Conservation (phyloP, 208 protist genomes). For the Trypanosoma cruzi region DNA sequence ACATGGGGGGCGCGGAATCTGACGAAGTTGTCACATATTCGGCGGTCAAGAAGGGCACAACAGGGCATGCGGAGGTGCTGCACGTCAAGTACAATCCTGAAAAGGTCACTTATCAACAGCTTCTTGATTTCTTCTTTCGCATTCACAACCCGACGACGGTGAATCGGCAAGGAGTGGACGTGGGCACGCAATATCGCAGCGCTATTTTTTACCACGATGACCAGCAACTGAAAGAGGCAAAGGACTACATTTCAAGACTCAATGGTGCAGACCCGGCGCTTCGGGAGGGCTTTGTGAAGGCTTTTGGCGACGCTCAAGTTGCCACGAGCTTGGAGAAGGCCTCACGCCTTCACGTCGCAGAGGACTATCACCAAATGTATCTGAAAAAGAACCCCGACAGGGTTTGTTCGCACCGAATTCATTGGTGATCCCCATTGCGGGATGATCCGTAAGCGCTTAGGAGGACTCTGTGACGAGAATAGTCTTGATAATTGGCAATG, state of each 20-base stretch:
- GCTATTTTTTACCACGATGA: constrained; percentile 92
- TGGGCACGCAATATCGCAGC: constrained; percentile 95
- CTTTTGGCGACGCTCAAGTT: constrained; percentile 60
- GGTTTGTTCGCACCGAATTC: constrained; percentile 83
- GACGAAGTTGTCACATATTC: constrained; percentile 78
- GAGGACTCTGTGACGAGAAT: too few species aligned
- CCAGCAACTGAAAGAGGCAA: constrained; percentile 79
- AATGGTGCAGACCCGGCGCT: constrained; percentile 60
- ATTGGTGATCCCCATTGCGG: constrained; percentile 36
- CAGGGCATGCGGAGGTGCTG: constrained; percentile 96
- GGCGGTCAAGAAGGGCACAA: constrained; percentile 92
- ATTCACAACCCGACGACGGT: constrained; percentile 95
- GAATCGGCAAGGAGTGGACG: constrained; percentile 91
- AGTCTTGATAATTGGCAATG: constrained; percentile 14
- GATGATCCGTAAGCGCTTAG: not conserved
- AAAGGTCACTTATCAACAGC: constrained; percentile 80
- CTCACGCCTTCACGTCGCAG: constrained; percentile 77
- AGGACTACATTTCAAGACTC: constrained; percentile 77
- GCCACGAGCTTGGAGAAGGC: constrained; percentile 75
- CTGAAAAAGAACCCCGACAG: constrained; percentile 77
- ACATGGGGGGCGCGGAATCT: constrained; percentile 78
- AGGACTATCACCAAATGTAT: constrained; percentile 91
- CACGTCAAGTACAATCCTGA: constrained; percentile 84
- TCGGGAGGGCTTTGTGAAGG: constrained; percentile 66
- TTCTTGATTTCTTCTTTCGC: constrained; percentile 94